Conservation (phyloP, 2,329 filamentous ascomycete species). For the Phialemoniopsis sp. region DNA sequence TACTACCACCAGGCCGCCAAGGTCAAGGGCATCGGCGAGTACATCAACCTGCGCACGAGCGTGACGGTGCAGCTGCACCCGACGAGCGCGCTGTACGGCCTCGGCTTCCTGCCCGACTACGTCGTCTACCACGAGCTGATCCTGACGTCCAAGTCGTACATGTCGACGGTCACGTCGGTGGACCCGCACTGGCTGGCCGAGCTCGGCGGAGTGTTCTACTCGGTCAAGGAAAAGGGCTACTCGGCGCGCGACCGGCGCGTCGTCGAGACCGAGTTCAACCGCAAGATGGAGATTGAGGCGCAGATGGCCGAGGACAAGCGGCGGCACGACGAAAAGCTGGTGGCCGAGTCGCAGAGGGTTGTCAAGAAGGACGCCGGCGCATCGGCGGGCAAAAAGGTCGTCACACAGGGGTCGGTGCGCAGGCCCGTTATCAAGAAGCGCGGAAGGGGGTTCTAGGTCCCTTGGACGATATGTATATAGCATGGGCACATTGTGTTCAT, state of each 20-base stretch:
- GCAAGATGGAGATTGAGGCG: constrained; percentile 86
- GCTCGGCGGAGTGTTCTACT: constrained; percentile 94
- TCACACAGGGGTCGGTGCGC: constrained; percentile 58
- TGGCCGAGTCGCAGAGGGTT: constrained; percentile 35
- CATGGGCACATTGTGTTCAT: too few relatives aligned
- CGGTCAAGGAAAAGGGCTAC: constrained; percentile 95
- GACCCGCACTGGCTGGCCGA: constrained; percentile 98
- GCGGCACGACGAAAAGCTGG: constrained; percentile 53
- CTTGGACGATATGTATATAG: too few relatives aligned
- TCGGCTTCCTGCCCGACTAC: constrained; percentile 92
- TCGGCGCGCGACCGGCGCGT: constrained; percentile 80
- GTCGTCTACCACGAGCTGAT: constrained; percentile 98
- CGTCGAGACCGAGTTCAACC: constrained; percentile 88
- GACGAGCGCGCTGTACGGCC: constrained; percentile 86
- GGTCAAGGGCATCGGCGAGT: constrained; percentile 94
- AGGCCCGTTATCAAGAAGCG: constrained; percentile 55
- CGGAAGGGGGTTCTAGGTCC: constrained; percentile 45
- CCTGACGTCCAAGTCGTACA: constrained; percentile 94
- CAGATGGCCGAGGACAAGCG: constrained; percentile 87
- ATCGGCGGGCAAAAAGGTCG: constrained; percentile 47
- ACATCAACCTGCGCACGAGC: constrained; percentile 91
- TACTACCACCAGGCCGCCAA: constrained; percentile 98
- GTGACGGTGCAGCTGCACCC: constrained; percentile 94
- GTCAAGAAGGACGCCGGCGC: constrained; percentile 35
- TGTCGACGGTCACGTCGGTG: constrained; percentile 93